Conservation (phyloP, 2,329 filamentous ascomycete genomes). For the Penicillium frequentans region DNA sequence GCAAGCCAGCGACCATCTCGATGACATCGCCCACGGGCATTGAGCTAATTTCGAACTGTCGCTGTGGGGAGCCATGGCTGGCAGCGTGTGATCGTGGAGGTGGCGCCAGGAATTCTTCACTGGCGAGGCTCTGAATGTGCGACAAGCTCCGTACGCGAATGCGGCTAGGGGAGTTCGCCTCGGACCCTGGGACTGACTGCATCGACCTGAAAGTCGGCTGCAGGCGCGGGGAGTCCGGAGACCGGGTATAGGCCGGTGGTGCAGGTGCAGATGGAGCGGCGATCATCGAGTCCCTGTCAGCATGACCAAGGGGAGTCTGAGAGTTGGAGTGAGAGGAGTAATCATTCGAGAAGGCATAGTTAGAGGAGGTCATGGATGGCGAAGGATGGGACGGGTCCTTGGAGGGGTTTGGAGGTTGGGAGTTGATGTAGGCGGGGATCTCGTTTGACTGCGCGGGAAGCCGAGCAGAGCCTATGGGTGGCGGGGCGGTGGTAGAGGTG, state of each 20-base stretch:
- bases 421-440: conserved; percentile 38
- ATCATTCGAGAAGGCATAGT: conserved; percentile 26
- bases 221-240: conserved; percentile 48
- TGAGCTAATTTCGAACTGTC: conserved; percentile 88
- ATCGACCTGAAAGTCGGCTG: conserved; percentile 47
- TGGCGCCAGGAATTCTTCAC: conserved; percentile 67
- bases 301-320: conserved; percentile 21
- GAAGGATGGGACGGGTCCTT: conserved; percentile 18
- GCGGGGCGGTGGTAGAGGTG: conserved; percentile 39
- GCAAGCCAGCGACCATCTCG: conserved; percentile 94
- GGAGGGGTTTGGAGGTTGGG: conserved; percentile 28
- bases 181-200: conserved; percentile 43
- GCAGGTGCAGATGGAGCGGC: conserved; percentile 18
- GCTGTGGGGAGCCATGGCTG: conserved; percentile 50
- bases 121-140: conserved; percentile 86
- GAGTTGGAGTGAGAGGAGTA: conserved; percentile 13
- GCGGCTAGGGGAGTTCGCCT: conserved; percentile 52
- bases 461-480: conserved; percentile 35
- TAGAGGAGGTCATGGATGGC: conserved; percentile 53
- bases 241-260: conserved; percentile 27
- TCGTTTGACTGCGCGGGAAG: conserved; percentile 31
- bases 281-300: conserved; percentile 24
- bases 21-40: conserved; percentile 98
- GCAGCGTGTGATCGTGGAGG: conserved; percentile 47
- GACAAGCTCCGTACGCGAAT: conserved; percentile 86